phyloP scores from a whole-genome alignment of 2,329 filamentous ascomycete species.

The Leptographium galeiforme region DNA sequence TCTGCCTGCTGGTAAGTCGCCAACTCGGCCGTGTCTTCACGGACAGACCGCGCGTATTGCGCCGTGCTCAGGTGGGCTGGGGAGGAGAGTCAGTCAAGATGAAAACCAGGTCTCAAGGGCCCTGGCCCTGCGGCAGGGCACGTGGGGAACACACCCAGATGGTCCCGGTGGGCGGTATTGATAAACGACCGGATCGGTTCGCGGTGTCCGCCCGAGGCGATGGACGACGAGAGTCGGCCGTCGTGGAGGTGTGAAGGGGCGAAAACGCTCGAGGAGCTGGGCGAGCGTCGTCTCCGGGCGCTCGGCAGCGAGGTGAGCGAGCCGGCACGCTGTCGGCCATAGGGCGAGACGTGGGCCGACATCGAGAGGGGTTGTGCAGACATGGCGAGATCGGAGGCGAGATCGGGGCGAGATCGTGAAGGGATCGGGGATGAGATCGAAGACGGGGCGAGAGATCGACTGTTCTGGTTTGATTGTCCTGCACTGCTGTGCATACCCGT shows the following conservation, averaged over 20 bases:
- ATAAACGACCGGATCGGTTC: conserved; percentile 62
- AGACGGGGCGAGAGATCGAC: too few species aligned
- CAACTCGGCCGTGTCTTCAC: conserved; percentile 77
- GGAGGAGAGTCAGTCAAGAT: too few species aligned
- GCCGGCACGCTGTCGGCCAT: background rate
- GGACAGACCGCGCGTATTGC: conserved; percentile 64
- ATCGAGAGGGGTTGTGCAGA: background rate
- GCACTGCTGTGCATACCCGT: background rate
- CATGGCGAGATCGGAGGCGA: background rate
- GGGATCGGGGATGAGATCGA: too few species aligned
- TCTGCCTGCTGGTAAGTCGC: conserved; percentile 69
- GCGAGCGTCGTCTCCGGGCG: background rate
- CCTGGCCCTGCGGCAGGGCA: too few species aligned
- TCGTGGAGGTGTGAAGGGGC: too few species aligned
- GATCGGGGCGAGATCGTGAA: background rate
- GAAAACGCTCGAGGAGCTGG: background rate
- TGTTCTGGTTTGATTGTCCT: background rate
- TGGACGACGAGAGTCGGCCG: conserved; percentile 24
- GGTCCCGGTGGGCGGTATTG: conserved; percentile 48
- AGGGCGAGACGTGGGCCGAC: background rate
- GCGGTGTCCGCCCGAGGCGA: conserved; percentile 31
- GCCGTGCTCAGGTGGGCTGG: conserved; percentile 49
- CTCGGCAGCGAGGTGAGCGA: background rate
- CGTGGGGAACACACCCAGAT: conserved; percentile 32
- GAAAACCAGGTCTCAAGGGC: background rate